Evolutionary conservation across 202 grass and related monocot genomes (phyloP).

Genomic region (Elaeis oleifera): DNA sequence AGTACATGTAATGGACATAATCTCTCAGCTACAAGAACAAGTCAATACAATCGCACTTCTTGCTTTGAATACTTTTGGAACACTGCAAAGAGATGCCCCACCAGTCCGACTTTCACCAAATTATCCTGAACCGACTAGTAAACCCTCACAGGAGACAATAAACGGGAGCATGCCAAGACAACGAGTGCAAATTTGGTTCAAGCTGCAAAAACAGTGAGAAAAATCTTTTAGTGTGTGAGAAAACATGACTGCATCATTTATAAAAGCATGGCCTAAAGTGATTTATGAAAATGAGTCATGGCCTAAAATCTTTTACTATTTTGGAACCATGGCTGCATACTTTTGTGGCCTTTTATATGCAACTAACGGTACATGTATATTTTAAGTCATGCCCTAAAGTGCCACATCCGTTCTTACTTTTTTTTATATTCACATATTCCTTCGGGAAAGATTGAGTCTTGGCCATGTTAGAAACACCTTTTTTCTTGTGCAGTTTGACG

Average conservation of each 20-base stretch:
- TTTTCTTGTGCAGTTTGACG: constrained; percentile 61
- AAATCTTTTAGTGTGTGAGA: no score
- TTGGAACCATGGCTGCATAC: no score
- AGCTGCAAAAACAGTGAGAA: constrained; percentile 72
- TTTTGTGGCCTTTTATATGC: no score
- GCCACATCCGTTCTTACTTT: no score
- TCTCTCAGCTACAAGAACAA: constrained; percentile 93
- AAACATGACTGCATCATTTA: no score
- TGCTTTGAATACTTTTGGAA: constrained; percentile 80
- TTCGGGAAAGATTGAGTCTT: no score
- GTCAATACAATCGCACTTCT: constrained; percentile 71
- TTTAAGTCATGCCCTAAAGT: no score
- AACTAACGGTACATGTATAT: no score
- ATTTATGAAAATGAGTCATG: no score
- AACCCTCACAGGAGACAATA: constrained; percentile 39
- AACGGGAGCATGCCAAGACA: constrained; percentile 67
- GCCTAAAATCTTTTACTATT: no score
- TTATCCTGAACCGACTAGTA: constrained; percentile 68
- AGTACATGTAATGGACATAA: constrained; percentile 56
- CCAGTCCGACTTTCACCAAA: constrained; percentile 72
- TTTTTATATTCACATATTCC: no score
- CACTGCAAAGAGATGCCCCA: constrained; percentile 71
- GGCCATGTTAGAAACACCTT: not conserved
- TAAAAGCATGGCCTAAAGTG: no score
- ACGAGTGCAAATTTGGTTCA: constrained; percentile 76